Evolutionary conservation across 116 monocot species (phyloP).

Genomic region (Iris pallida): DNA sequence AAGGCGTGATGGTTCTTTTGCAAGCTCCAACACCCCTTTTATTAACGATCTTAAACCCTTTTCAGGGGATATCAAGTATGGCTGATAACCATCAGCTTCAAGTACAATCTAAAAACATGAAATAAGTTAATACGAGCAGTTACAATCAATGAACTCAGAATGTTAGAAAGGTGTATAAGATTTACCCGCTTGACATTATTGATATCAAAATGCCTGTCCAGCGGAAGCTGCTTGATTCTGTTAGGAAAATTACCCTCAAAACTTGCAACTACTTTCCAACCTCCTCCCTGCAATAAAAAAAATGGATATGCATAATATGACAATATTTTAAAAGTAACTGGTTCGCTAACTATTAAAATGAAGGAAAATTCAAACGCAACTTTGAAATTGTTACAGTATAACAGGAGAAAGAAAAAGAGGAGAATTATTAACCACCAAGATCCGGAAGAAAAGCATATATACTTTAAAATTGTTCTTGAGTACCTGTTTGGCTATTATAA

Average conservation of each 20-base stretch:
- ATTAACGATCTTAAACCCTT: conserved; percentile 97
- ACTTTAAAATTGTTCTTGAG: too few relatives aligned
- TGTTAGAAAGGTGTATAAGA: not conserved
- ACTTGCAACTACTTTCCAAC: conserved; percentile 97
- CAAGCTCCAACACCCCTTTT: conserved; percentile 88
- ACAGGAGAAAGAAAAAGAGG: too few relatives aligned
- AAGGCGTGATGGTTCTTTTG: conserved; percentile 93
- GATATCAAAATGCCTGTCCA: conserved; percentile 96
- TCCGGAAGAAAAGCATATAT: too few relatives aligned
- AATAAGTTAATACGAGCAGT: not conserved
- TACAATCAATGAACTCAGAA: not conserved
- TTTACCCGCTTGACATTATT: conserved; percentile 96
- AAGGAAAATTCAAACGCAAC: too few relatives aligned
- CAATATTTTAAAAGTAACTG: not conserved
- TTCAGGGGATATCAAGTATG: conserved; percentile 96
- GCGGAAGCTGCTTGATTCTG: conserved; percentile 87
- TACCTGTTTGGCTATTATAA: too few relatives aligned
- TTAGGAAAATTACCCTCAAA: conserved; percentile 97
- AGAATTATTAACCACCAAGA: too few relatives aligned
- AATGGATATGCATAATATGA: not conserved
- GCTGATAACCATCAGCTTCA: conserved; percentile 99
- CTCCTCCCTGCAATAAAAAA: conserved; percentile 53
- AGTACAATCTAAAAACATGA: conserved; percentile 68
- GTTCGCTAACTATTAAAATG: too few relatives aligned
- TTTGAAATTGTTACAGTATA: too few relatives aligned